Evolutionary conservation across 2,329 filamentous ascomycete species (phyloP).

Genomic region (Byssoonygena ceratinophila): DNA sequence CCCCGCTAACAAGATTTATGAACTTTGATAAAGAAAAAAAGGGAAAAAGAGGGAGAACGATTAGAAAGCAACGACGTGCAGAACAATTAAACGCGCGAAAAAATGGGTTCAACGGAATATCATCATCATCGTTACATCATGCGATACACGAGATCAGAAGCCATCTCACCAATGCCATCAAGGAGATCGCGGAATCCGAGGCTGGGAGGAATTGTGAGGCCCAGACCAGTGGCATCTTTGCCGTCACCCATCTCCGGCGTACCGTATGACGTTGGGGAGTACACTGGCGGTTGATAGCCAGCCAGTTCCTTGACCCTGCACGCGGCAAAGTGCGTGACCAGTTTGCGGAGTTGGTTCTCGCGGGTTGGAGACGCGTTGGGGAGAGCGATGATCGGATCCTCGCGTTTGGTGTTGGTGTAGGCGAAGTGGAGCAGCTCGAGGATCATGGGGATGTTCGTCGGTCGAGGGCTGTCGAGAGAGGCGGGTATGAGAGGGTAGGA

Average conservation of each 20-base stretch:
- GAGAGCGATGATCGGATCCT: slow-evolving; percentile 30
- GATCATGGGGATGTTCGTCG: slow-evolving; percentile 26
- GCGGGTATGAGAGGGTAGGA: slow-evolving; percentile 22
- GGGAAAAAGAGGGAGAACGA: too few relatives aligned
- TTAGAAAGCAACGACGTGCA: neutral
- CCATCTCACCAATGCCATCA: slow-evolving; percentile 32
- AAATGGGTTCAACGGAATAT: neutral
- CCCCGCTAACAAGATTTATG: neutral
- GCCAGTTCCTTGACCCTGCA: slow-evolving; percentile 33
- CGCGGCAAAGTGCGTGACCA: slow-evolving; percentile 33
- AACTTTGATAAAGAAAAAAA: neutral
- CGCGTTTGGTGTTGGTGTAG: slow-evolving; percentile 31
- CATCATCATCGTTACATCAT: slow-evolving; percentile 30
- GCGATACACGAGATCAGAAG: slow-evolving; percentile 34
- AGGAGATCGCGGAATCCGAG: slow-evolving; percentile 29
- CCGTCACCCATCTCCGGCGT: neutral
- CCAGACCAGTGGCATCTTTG: slow-evolving; percentile 15
- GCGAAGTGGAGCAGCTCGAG: slow-evolving; percentile 32
- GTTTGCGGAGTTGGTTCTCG: slow-evolving; percentile 33
- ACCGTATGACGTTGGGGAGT: slow-evolving; percentile 6
- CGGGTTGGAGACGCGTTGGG: slow-evolving; percentile 22
- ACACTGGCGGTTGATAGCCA: slow-evolving; percentile 20
- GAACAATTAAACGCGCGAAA: neutral
- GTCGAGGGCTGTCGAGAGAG: slow-evolving; percentile 1
- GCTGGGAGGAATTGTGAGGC: slow-evolving; percentile 13